phyloP scores from a whole-genome alignment of 495 filamentous ascomycete genomes.

The Hypomontagnella monticulosa region DNA sequence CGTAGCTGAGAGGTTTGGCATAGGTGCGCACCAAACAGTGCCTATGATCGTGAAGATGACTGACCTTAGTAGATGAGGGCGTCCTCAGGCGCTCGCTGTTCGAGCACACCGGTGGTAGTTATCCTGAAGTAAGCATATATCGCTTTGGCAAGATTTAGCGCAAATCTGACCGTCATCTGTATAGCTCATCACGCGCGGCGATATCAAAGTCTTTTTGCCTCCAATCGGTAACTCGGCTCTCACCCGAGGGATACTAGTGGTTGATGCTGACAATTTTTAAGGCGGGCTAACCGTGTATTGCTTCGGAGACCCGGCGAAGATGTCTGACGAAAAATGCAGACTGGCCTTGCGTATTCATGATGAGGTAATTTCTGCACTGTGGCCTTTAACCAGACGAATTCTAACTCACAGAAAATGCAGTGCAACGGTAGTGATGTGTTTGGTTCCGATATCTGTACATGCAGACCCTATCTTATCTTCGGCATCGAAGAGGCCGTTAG shows the following conservation, averaged over 20 bases:
- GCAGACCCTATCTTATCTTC: constrained; percentile 95
- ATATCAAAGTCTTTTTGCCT: constrained; percentile 95
- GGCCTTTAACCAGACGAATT: constrained; percentile 20
- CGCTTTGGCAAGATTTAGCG: constrained; percentile 28
- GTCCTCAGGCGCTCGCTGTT: constrained; percentile 86
- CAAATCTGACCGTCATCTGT: constrained; percentile 27
- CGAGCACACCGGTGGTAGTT: constrained; percentile 93
- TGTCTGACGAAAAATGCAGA: constrained; percentile 85
- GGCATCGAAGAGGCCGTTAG: constrained; percentile 97
- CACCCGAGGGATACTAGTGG: constrained; percentile 11
- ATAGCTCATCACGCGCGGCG: constrained; percentile 85
- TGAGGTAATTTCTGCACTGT: constrained; percentile 62
- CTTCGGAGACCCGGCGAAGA: constrained; percentile 93
- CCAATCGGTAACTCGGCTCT: constrained; percentile 70
- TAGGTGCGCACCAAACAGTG: constrained; percentile 61
- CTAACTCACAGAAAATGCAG: constrained; percentile 50
- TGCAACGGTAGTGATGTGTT: constrained; percentile 99
- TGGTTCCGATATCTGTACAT: constrained; percentile 98
- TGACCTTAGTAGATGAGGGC: constrained; percentile 72
- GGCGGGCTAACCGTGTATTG: constrained; percentile 96
- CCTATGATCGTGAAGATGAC: neutral
- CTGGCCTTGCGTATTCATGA: constrained; percentile 94
- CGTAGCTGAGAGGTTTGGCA: constrained; percentile 93
- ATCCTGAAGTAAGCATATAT: constrained; percentile 70
- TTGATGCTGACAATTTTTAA: constrained; percentile 48